Conservation (phyloP, 2,329 filamentous ascomycete genomes). For the Colletotrichum sp. region DNA sequence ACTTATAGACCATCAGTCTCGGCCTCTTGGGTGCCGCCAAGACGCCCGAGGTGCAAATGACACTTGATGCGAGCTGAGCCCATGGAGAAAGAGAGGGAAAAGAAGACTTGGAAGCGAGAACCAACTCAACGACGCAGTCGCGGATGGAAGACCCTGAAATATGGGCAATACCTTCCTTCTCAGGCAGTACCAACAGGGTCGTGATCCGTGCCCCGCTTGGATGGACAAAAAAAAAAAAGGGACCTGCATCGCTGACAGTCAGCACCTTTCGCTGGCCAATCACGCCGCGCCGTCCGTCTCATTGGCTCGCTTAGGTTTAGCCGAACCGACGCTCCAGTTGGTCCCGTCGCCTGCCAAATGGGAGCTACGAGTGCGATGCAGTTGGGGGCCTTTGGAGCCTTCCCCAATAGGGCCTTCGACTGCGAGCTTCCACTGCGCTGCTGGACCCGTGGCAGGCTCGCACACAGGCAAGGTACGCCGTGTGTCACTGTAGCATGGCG, state of each 20-base stretch:
- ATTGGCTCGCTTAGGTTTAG: constrained; percentile 11
- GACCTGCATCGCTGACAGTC: neutral
- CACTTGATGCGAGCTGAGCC: neutral
- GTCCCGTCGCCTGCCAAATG: neutral
- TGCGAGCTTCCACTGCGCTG: neutral
- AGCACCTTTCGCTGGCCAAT: neutral
- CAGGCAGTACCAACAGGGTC: neutral
- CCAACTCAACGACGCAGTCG: neutral
- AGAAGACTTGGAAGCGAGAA: neutral
- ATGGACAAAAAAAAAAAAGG: neutral
- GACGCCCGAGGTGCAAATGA: neutral
- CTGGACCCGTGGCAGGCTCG: neutral
- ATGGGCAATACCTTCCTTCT: neutral
- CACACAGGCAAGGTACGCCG: neutral
- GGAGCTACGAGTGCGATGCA: neutral
- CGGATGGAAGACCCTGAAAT: neutral
- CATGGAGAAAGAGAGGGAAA: neutral
- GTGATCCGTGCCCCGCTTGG: neutral
- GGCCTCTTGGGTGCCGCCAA: neutral
- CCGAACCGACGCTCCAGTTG: neutral
- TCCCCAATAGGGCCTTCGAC: neutral
- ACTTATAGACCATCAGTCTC: neutral
- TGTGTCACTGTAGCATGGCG: neutral
- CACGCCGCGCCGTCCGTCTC: neutral
- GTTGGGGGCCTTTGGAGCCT: neutral